Percentiles rank a stretch among this genome's conserved stretches.
These are phyloP conservation scores for Fusarium albidum DNA, from an alignment of 2,329 filamentous ascomycete genomes.

Conservation along the genomic window DNA sequence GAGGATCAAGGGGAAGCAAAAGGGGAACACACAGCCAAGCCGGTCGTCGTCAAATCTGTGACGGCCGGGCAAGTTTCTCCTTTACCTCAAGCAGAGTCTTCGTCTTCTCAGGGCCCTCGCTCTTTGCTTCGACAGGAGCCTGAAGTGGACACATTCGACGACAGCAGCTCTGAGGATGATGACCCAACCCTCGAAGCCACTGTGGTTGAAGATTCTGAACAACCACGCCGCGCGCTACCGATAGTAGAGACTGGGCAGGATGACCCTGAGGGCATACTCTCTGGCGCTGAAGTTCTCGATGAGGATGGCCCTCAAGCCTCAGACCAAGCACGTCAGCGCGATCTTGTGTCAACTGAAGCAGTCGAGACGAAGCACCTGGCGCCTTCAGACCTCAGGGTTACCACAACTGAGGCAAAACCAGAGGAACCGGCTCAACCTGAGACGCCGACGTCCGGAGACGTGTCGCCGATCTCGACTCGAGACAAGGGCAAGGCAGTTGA, in stretches of 20 bases:
- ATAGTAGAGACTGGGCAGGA: slow-evolving; percentile 5
- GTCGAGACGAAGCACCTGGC: background rate
- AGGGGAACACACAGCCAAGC: background rate
- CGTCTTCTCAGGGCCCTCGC: background rate
- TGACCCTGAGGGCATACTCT: slow-evolving; percentile 3
- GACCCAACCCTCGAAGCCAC: background rate
- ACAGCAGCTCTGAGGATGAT: slow-evolving; percentile 8
- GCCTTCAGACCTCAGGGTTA: background rate
- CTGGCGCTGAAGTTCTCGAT: slow-evolving; percentile 18
- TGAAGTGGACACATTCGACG: background rate
- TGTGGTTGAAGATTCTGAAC: background rate
- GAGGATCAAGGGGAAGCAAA: background rate
- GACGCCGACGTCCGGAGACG: slow-evolving; percentile 13
- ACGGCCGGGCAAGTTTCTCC: background rate
- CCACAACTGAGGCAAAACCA: slow-evolving; percentile 6
- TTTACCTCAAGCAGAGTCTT: background rate
- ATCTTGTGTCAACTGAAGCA: slow-evolving; percentile 15
- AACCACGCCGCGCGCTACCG: background rate
- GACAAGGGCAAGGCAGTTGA: slow-evolving; percentile 30
- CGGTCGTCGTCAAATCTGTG: background rate
- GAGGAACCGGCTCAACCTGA: slow-evolving; percentile 13
- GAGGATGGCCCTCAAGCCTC: slow-evolving; percentile 22
- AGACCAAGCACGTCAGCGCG: background rate
- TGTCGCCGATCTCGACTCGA: slow-evolving; percentile 29
- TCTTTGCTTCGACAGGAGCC: background rate